Evolutionary conservation across 306 rosid species (phyloP).

Genomic region (Casuarina equisetifolia): DNA sequence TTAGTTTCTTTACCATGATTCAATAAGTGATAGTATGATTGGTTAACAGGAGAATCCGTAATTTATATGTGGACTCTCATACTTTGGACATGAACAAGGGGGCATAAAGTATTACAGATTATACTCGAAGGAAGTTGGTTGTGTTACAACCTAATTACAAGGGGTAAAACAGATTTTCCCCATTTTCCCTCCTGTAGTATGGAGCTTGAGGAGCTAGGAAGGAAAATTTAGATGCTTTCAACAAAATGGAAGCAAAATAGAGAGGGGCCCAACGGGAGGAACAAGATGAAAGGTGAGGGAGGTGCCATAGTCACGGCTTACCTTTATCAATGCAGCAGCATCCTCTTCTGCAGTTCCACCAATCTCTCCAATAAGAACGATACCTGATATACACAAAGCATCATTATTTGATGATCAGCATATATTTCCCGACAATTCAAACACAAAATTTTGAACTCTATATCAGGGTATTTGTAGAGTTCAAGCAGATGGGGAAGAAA

Average conservation of each 20-base stretch:
- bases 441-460: neutral
- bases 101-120: neutral
- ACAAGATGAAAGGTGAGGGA: neutral
- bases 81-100: neutral
- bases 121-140: too few relatives aligned
- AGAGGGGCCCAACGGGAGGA: too few relatives aligned
- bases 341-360: slow-evolving; percentile 99
- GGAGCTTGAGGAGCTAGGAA: too few relatives aligned
- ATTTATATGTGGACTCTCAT: neutral
- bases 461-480: neutral
- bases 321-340: slow-evolving; percentile 98
- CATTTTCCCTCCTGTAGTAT: too few relatives aligned
- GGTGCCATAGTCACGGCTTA: slow-evolving; percentile 27
- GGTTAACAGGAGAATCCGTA: too few relatives aligned
- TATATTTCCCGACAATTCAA: neutral
- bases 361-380: slow-evolving; percentile 92
- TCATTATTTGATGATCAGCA: neutral
- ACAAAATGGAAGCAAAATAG: too few relatives aligned
- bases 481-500: neutral
- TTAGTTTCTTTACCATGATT: neutral
- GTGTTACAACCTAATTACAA: neutral
- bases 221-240: too few relatives aligned
- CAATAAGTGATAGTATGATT: neutral
- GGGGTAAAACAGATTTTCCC: neutral
- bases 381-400: slow-evolving; percentile 55